A percentile compares a stretch with the other conserved stretches of the same genome.
These are phyloP conservation scores for Pythium insidiosum DNA, from an alignment of 352 stramenopile species.

Conservation along the genomic window DNA sequence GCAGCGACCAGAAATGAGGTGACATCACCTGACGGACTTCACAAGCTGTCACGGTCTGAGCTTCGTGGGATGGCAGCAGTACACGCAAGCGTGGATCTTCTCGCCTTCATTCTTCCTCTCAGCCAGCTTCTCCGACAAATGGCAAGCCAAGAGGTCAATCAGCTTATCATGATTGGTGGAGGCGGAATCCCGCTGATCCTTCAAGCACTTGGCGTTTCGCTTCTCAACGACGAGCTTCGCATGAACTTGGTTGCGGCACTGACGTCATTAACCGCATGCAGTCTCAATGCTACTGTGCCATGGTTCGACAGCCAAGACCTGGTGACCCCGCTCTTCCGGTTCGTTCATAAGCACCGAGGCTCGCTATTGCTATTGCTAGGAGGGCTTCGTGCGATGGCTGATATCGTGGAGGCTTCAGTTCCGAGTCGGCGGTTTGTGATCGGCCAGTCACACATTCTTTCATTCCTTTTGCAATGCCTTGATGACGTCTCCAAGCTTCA, in stretches of 20 bases:
- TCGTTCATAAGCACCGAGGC: conserved; percentile 33
- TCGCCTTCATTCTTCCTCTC: conserved; percentile 10
- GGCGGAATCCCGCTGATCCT: conserved; percentile 38
- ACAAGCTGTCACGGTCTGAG: too few relatives aligned
- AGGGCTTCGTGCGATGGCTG: conserved; percentile 35
- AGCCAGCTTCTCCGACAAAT: conserved; percentile 10
- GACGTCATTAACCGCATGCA: conserved; percentile 16
- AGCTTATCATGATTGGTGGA: conserved; percentile 2
- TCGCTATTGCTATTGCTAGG: conserved; percentile 22
- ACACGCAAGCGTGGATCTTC: conserved; percentile 7
- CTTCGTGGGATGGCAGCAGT: too few relatives aligned
- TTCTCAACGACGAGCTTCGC: conserved; percentile 16
- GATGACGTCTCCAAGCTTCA: conserved; percentile 13
- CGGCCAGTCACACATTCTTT: conserved; percentile 15
- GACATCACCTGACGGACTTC: too few relatives aligned
- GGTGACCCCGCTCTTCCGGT: conserved; percentile 45
- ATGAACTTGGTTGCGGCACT: conserved; percentile 18
- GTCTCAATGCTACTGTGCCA: conserved; percentile 11
- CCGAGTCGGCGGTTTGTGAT: conserved; percentile 32
- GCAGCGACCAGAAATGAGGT: background rate
- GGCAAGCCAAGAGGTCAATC: conserved; percentile 15
- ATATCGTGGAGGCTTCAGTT: conserved; percentile 40
- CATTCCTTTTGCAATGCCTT: conserved; percentile 42
- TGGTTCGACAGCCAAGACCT: conserved; percentile 31
- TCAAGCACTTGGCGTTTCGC: conserved; percentile 11